These are phyloP conservation scores for Exophiala spinifera DNA, from an alignment of 2,329 filamentous ascomycete genomes.

Conservation along the genomic window DNA sequence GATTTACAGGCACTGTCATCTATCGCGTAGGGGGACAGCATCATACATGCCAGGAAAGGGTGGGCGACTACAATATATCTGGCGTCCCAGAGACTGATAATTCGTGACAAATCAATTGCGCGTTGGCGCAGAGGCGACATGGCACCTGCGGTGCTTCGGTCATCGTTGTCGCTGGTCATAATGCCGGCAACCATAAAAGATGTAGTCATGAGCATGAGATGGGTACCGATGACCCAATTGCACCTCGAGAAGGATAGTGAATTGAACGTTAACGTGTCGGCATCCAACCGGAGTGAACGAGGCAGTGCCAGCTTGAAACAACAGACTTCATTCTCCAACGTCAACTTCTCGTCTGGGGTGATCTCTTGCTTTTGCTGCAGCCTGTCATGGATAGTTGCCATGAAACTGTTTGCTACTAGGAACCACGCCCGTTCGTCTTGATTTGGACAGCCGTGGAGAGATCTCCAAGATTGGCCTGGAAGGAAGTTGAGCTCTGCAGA, in stretches of 20 bases:
- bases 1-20: conserved; percentile 14
- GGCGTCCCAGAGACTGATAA: conserved; percentile 22
- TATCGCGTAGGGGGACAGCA: conserved; percentile 16
- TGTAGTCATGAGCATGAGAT: conserved; percentile 22
- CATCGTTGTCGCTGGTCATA: conserved; percentile 11
- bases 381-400: conserved; percentile 19
- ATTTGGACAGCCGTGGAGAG: conserved; percentile 10
- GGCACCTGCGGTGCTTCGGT: conserved; percentile 9
- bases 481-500: conserved; percentile 15
- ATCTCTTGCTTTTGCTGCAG: conserved; percentile 19
- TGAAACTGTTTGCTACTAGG: conserved; percentile 19
- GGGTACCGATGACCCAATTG: conserved; percentile 24
- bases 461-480: conserved; percentile 21
- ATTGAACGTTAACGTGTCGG: conserved; percentile 13
- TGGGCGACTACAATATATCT: conserved; percentile 21
- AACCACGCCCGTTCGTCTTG: conserved; percentile 25
- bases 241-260: conserved; percentile 15
- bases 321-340: conserved; percentile 21
- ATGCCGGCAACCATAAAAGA: conserved; percentile 21
- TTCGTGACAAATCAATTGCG: conserved; percentile 21
- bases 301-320: conserved; percentile 22
- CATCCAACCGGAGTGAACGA: conserved; percentile 16
- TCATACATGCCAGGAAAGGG: conserved; percentile 22
- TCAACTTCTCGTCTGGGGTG: conserved; percentile 19
- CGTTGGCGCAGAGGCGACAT: conserved; percentile 14